Evolutionary conservation across 176 grass and related monocot genomes (phyloP), one percentile per base, ranked within the genome.

Genomic region (Carex scoparia): DNA sequence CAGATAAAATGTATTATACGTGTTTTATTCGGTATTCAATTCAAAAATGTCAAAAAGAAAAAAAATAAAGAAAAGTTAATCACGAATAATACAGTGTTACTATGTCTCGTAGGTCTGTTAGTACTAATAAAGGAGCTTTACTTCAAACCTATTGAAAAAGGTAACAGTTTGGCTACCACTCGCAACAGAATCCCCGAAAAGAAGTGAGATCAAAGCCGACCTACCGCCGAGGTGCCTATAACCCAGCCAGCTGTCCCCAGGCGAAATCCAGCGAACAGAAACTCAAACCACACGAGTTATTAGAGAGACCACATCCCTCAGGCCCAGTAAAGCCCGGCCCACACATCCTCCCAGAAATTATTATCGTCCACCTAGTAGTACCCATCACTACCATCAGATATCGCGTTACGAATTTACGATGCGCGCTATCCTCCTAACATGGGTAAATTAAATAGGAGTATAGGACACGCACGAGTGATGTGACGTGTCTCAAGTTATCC

Each of bases 391-490:
- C 67, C 67, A 14, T 72, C 69, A 49, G 40, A 1, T 23, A 44
- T 6, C 6, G 2, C 12, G 0, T 72, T 18, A 48, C 23, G 23
- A 23, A 23, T 23, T 23, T 23, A 23, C 48, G 69, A 72, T 72
- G 1, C 16, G 40, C 40, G 18, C 69, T 72, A 46, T 10, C 2
- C 0, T n/a, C 2, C 2, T n/a, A 30, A 72, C 32, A 72, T 40
- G 38, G 18, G 68, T 42, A 72, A 54, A 46, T 48, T 42, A 72
- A 54, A 46, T 48, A 48, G 44, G 7, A 9, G 6, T 10, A 31
- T 55, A 83, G 42, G 35, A n/a, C 32, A 54, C 61, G 80, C 84
- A 85, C 68, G 84, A 85, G 84, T 78, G 69, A 85, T 77, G 84
- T 85, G 84, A 85, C 84, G 67, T 63, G 84, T 59, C 16, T n/a